Percentiles rank a stretch among this genome's conserved stretches.
These are phyloP conservation scores for Rutstroemia sp. DNA, from an alignment of 2,329 filamentous ascomycete species.

Conservation along the genomic window DNA sequence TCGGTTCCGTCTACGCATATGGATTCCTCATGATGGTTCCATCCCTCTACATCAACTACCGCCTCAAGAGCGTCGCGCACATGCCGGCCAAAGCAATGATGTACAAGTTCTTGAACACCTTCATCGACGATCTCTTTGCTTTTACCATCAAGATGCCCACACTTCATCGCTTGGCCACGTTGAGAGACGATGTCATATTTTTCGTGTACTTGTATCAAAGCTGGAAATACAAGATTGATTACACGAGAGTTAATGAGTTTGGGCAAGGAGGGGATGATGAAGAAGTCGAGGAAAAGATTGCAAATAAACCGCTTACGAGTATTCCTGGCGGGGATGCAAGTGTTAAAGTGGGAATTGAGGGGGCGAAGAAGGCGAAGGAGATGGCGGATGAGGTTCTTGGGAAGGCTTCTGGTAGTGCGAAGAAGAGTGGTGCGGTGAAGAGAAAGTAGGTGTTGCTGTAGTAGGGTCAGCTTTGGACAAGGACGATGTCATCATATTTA, in stretches of 20 bases:
- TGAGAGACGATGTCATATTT: slow-evolving; percentile 95
- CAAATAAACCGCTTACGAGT: slow-evolving; percentile 30
- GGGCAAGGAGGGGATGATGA: slow-evolving; percentile 96
- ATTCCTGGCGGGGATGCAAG: slow-evolving; percentile 17
- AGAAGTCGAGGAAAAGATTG: slow-evolving; percentile 45
- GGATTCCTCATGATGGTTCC: slow-evolving; percentile 99
- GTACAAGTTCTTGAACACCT: slow-evolving; percentile 98
- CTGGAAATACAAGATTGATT: slow-evolving; percentile 88
- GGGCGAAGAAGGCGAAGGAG: slow-evolving; percentile 26
- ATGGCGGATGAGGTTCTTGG: slow-evolving; percentile 16
- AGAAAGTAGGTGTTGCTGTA: slow-evolving; percentile 33
- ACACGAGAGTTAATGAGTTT: slow-evolving; percentile 91
- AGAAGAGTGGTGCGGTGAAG: slow-evolving; percentile 42
- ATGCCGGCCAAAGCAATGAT: slow-evolving; percentile 96
- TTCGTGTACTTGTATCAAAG: slow-evolving; percentile 95
- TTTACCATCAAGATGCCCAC: slow-evolving; percentile 99
- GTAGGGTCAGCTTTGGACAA: background rate
- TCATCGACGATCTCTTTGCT: slow-evolving; percentile 96
- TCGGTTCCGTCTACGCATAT: slow-evolving; percentile 94
- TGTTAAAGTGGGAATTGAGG: slow-evolving; percentile 26
- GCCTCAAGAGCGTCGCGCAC: slow-evolving; percentile 88
- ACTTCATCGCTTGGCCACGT: slow-evolving; percentile 82
- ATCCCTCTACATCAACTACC: slow-evolving; percentile 97
- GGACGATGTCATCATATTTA: too few species aligned
- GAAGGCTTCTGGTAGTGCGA: slow-evolving; percentile 41